Conservation (phyloP, 257 asterid species). For the Henckelia pumila region DNA sequence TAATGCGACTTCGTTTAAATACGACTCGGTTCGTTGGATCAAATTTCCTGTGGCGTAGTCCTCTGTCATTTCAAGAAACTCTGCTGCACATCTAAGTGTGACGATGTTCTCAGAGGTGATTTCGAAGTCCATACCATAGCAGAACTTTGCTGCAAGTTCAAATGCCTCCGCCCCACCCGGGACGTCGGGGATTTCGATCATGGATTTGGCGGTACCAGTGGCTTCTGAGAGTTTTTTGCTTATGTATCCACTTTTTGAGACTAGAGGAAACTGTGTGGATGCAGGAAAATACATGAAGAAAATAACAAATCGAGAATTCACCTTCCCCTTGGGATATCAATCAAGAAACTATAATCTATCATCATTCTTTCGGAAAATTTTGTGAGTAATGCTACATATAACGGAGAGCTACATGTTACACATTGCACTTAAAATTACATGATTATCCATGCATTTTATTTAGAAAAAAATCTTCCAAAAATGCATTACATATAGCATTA, state of each 20-base stretch:
- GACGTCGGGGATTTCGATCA: slow-evolving; percentile 53
- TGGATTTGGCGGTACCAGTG: slow-evolving; percentile 38
- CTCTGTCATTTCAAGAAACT: slow-evolving; percentile 83
- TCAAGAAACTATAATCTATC: neutral
- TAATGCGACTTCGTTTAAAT: slow-evolving; percentile 65
- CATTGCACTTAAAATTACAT: too few species aligned
- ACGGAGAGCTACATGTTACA: too few species aligned
- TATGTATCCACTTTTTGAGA: slow-evolving; percentile 77
- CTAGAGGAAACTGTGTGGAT: slow-evolving; percentile 66
- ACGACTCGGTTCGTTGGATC: slow-evolving; percentile 61
- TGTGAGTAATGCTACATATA: too few species aligned
- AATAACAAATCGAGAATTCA: neutral
- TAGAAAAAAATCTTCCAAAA: too few species aligned
- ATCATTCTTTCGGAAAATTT: neutral
- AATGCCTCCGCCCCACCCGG: slow-evolving; percentile 88
- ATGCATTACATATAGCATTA: too few species aligned
- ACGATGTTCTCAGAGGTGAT: slow-evolving; percentile 70
- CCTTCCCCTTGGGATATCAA: too few species aligned
- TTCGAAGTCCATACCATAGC: slow-evolving; percentile 83
- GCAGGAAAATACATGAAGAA: neutral
- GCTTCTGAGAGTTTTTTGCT: slow-evolving; percentile 58
- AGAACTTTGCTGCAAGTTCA: slow-evolving; percentile 81
- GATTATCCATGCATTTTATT: too few species aligned
- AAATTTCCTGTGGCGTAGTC: slow-evolving; percentile 65
- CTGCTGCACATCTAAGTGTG: slow-evolving; percentile 66